Base-by-base conservation (phyloP, 192 early-diverging fungal genomes). In the Backusella tuberculispora region DNA sequence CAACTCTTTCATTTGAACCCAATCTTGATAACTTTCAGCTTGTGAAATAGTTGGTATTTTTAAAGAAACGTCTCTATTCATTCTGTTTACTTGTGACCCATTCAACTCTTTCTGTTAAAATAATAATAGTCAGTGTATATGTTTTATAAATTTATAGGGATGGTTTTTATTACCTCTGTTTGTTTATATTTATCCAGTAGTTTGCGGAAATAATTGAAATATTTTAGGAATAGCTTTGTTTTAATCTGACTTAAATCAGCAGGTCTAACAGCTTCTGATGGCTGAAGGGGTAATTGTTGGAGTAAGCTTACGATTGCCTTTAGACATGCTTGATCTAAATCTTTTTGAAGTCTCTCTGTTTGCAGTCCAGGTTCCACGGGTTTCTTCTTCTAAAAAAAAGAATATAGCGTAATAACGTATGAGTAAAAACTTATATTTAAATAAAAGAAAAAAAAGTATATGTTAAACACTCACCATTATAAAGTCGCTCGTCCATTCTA, bases 401-500 rank as follows among this genome's bases (percentile, higher is more conserved):
- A 1, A 34, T 34, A 34, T 34, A 34, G 0, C 29, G 2, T 34
- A 34, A 34, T 34, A 34, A 34, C 2, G 29, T 53, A 53, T 7
- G 0, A 50, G 17, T 50, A 50, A 53, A 56, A 7, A 69, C 5
- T 24, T 42, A 69, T 44, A 44, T 43, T 44, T 42, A 69, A 34
- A 69, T 42, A 72, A 56, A 40, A 29, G 56, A 42, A 72, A 56
- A 40, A 29, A 72, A 42, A 37, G 6, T 29, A 34, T 37, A 0
- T 12, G 56, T 26, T 19, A 15, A 46, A 14, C 45, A 46, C 4
- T 14, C 53, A 87, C 87, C 79, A 83, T 42, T 14, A 81, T 72
- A 75, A 83, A 90, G 74, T 90, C 86, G 19, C 85, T 87, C 12
- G 90, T 95, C 93, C 92, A 94, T 60, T 88, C 89, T n/a, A 92